These are phyloP conservation scores for Amauroascus verrucosus DNA, from an alignment of 2,329 filamentous ascomycete genomes.

Conservation along the genomic window DNA sequence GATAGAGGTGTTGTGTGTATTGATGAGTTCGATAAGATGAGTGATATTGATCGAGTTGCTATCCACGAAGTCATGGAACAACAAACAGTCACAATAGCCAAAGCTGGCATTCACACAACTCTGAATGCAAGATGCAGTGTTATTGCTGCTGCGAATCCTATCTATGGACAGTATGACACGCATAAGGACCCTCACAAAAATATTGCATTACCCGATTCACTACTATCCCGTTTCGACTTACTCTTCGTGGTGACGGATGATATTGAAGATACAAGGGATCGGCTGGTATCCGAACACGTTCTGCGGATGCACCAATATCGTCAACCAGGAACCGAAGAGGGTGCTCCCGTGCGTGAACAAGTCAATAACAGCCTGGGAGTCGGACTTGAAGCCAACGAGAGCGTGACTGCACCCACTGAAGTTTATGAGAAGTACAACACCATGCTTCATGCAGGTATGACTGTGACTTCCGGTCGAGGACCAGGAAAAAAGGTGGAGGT, in stretches of 20 bases:
- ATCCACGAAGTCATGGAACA: conserved; percentile 99
- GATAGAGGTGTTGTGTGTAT: conserved; percentile 97
- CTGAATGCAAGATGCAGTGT: conserved; percentile 95
- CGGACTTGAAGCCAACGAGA: conserved; percentile 65
- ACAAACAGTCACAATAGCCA: conserved; percentile 97
- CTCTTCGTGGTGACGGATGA: conserved; percentile 97
- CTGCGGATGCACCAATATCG: conserved; percentile 95
- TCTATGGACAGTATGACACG: conserved; percentile 95
- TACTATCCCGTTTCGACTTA: conserved; percentile 96
- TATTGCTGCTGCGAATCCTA: conserved; percentile 89
- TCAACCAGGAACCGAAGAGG: conserved; percentile 84
- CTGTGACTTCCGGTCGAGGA: conserved; percentile 61
- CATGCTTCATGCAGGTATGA: conserved; percentile 90
- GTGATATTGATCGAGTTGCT: conserved; percentile 89
- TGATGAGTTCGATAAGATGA: conserved; percentile 99
- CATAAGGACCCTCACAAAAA: conserved; percentile 99
- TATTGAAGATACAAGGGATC: conserved; percentile 85
- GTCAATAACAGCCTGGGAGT: conserved; percentile 75
- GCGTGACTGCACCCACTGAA: conserved; percentile 64
- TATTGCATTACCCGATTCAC: conserved; percentile 90
- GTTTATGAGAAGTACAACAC: conserved; percentile 94
- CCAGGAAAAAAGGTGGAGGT: conserved; percentile 71
- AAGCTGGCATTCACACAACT: conserved; percentile 95
- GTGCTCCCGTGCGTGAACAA: conserved; percentile 85
- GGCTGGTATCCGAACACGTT: conserved; percentile 90